Evolutionary conservation across 2,329 filamentous ascomycete species (phyloP), one percentile per base, ranked within the genome.

Genomic region (Xylariaceae sp.): DNA sequence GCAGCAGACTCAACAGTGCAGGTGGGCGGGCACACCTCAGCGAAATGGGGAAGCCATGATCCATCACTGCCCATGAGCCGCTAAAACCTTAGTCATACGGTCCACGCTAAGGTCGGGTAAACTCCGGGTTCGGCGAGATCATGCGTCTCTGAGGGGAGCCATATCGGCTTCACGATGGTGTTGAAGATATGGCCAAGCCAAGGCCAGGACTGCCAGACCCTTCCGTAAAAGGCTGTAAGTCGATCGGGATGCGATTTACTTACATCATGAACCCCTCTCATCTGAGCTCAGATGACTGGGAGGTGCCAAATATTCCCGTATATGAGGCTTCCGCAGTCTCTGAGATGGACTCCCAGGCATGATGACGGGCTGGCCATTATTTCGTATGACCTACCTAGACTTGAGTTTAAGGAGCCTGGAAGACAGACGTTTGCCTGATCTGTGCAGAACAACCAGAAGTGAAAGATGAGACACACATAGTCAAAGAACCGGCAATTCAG

Each of bases 91-190:
- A 45, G 9, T 13, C 9, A 58, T 61, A n/a, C 4, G 61, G 61
- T 58, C 58, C 11, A 41, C 23, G 11, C 37, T 50, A 17, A 1
- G 1, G 2, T n/a, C 68, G 68, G 68, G 8, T 62, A 61, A 69
- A 64, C 66, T 58, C 59, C 68, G 68, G 68, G 30, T 48, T 34
- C 56, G 9, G 13, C 11, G 51, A 55, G 55, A 51, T 58, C 51
- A 61, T 59, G 62, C 51, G 57, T 49, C 56, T 59, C 60, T 60
- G 62, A 61, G 64, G 66, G 65, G 65, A 65, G 63, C 64, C 57
- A 63, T 58, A 58, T 54, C 53, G 61, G 58, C 60, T 64, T 35
- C 59, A 65, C 54, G 59, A 62, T 59, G 54, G 50, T 30, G 58
- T 48, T 37, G 51, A 53, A 47, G 44, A 57, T 54, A 57, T 54